Evolutionary conservation across 352 stramenopile genomes (phyloP), one percentile per base, ranked within the genome.

Genomic region (Pilasporangium apinafurcum): DNA sequence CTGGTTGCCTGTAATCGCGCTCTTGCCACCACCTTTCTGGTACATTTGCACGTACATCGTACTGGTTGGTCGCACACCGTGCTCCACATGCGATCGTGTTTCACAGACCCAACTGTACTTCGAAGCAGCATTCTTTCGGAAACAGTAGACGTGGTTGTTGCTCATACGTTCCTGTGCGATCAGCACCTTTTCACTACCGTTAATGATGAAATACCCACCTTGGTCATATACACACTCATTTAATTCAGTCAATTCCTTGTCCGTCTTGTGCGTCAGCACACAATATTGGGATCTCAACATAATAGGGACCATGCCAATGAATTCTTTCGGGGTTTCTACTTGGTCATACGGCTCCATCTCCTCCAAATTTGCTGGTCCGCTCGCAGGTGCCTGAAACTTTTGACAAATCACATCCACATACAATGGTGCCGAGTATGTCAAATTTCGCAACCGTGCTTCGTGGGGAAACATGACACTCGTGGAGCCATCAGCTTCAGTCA

Each of bases 71-170:
- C 95, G 80, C 26, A 96, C 83, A 16, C 83, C 85, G 51, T 98
- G 94, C 60, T 98, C 95, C 9, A 99, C 91, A 65, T 99, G 95
- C 27, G 84, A 98, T 18, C 95, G 77, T 5, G 93, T 98, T 64
- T 99, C 95, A 59, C 97, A 98, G 8, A 98, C 92, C 86, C 86
- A 97, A 22, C 66, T 90, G 67, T 95, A 95, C 68, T 99, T 99
- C 64, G 80, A 96, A 14, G 95, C 92, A 39, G 95, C 90, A 48
- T 96, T 97, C 84, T 99, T 99, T 49, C 95, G 77, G 69, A 99
- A 99, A 28, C 96, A 98, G 73, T 99, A 99, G 13, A 99, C 96
- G 71, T 99, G 95, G 86, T 99, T 99, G 70, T 99, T 99, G 41
- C 86, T 98, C 83, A 99, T 98, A 28, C 97, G 86, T 60, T 99